Evolutionary conservation across 768 basidiomycete genomes (phyloP).

Genomic region (Leucosporidium yakuticum): DNA sequence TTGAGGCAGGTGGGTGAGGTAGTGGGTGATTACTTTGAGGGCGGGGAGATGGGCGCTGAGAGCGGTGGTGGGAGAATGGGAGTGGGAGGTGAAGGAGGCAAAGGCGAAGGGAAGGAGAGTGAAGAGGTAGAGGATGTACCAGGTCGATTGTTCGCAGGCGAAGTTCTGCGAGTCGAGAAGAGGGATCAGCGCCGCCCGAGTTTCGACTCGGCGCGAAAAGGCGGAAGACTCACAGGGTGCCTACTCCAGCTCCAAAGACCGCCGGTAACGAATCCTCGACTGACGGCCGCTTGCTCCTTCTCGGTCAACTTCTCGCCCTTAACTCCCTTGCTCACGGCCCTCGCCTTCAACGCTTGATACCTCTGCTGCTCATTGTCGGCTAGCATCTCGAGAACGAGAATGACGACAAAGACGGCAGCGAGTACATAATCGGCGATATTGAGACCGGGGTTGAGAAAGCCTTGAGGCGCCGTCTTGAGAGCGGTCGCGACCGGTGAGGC

Average conservation of each 20-base stretch:
- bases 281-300: constrained; percentile 52
- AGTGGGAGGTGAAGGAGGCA: neutral
- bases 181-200: no score
- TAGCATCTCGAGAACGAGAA: constrained; percentile 66
- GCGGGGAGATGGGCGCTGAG: constrained; percentile 29
- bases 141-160: constrained; percentile 74
- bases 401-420: constrained; percentile 54
- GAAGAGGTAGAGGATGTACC: constrained; percentile 27
- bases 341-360: constrained; percentile 61
- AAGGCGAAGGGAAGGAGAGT: constrained; percentile 25
- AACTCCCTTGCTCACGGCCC: constrained; percentile 42
- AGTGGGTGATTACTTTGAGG: constrained; percentile 56
- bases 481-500: constrained; percentile 26
- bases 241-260: constrained; percentile 82
- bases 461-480: constrained; percentile 53
- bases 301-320: constrained; percentile 56
- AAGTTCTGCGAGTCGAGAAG: constrained; percentile 54
- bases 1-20: constrained; percentile 44
- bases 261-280: constrained; percentile 74
- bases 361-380: constrained; percentile 84
- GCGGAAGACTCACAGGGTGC: constrained; percentile 58
- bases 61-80: neutral
- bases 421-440: constrained; percentile 60
- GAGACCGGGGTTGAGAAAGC: constrained; percentile 47
- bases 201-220: no score